Base-by-base conservation (phyloP, 495 filamentous ascomycete species). In the Parathielavia hyrcaniae region DNA sequence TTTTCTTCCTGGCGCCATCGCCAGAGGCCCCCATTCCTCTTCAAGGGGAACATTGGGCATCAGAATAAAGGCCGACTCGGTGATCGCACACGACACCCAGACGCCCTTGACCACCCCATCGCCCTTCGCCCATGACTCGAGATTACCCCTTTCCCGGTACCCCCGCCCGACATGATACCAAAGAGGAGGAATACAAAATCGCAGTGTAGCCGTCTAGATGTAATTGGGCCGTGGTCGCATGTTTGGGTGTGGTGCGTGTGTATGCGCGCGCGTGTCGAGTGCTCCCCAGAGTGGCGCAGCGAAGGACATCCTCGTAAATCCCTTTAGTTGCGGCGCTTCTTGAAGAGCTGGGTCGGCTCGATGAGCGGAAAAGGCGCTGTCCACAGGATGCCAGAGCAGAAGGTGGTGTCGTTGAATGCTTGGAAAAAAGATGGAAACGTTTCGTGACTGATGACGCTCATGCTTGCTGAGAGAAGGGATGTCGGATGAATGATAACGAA, bases 161-260 rank as follows among this genome's bases (percentile, higher is more conserved):
- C 26, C n/a, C 45, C 39, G 44, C 12, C 19, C 26, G 32, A 13
- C 41, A 14, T 16, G 36, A 43, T 10, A 57, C 35, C 12, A 43
- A 38, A 14, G 46, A 34, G 22, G 32, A 16, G 0, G 14, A 4
- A 50, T 34, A n/a, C 6, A 2, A 40, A 56, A 51, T 5, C 11
- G 40, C 16, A 34, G 41, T 19, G 17, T 16, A 44, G 13, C 30
- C 13, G 47, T 58, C 47, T 50, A 50, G 47, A 58, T 51, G 55
- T 36, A 58, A 50, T 51, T 36, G 26, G 20, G 47, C 51, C 55
- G 47, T 59, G 50, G 40, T 46, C 57, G 57, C 30, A 35, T 59
- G 22, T 45, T 17, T 9, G 30, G 35, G 56, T 46, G 45, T 5
- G 48, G 45, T 5, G 48, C 19, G 48, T 35, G 32, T 55, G 39